These are phyloP conservation scores for Venturia pyrina DNA, from an alignment of 2,329 filamentous ascomycete species.

Conservation along the genomic window DNA sequence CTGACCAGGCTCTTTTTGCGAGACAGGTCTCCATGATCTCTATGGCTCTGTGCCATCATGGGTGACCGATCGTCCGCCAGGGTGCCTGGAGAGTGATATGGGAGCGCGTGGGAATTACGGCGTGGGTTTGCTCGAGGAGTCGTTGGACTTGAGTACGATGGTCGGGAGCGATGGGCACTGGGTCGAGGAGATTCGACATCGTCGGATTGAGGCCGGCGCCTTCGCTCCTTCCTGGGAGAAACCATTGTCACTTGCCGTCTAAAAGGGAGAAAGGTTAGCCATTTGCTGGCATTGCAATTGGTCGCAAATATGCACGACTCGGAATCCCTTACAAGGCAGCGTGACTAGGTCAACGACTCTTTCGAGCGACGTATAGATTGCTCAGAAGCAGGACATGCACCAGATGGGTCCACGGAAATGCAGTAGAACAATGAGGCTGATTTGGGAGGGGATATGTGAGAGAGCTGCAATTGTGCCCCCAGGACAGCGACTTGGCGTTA, in stretches of 20 bases:
- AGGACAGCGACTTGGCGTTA: background rate
- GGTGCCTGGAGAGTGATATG: constrained; percentile 33
- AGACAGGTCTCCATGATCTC: constrained; percentile 33
- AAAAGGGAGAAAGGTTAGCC: background rate
- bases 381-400: background rate
- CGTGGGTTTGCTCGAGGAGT: constrained; percentile 1
- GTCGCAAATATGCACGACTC: background rate
- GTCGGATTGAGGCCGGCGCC: background rate
- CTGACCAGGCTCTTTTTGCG: constrained; percentile 83
- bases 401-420: background rate
- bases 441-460: background rate
- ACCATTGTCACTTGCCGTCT: background rate
- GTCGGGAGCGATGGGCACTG: background rate
- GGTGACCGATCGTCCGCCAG: constrained; percentile 40
- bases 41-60: constrained; percentile 34
- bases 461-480: background rate
- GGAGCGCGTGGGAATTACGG: background rate
- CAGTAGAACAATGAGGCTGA: background rate
- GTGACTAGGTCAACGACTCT: background rate
- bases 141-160: constrained; percentile 4
- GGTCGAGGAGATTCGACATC: background rate
- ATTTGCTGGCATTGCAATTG: background rate
- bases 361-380: background rate
- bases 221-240: background rate
- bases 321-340: background rate